Conservation (phyloP, 164 flowering plant species). For the Chimonanthus salicifolius region DNA sequence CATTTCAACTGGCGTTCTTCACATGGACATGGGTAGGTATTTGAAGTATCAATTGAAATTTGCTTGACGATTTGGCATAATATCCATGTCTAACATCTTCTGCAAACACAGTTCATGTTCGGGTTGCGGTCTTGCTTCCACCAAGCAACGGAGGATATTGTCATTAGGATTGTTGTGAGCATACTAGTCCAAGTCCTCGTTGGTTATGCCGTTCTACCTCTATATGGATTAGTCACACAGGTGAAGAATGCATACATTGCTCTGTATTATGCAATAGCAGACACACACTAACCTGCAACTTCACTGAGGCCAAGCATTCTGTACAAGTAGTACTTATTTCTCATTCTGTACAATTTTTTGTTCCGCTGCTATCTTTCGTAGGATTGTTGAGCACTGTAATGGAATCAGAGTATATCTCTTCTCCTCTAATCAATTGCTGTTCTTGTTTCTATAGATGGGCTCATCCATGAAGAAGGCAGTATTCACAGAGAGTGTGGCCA, state of each 20-base stretch:
- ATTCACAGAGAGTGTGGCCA: slow-evolving; percentile 40
- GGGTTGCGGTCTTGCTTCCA: slow-evolving; percentile 64
- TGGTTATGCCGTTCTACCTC: slow-evolving; percentile 67
- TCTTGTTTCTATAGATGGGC: slow-evolving; percentile 50
- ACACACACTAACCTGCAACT: not conserved
- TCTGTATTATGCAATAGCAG: not conserved
- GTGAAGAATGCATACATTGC: slow-evolving; percentile 19
- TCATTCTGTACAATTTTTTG: not conserved
- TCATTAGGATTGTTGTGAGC: slow-evolving; percentile 41
- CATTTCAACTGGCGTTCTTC: slow-evolving; percentile 70
- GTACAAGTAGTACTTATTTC: no score
- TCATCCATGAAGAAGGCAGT: slow-evolving; percentile 44
- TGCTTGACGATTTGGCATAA: not conserved
- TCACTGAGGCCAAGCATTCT: not conserved
- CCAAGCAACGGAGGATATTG: slow-evolving; percentile 32
- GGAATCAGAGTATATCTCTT: not conserved
- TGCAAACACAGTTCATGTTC: slow-evolving; percentile 40
- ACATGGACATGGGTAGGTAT: slow-evolving; percentile 60
- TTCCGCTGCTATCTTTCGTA: not conserved
- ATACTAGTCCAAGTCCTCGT: slow-evolving; percentile 49
- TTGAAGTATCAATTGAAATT: not conserved
- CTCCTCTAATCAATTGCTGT: not conserved
- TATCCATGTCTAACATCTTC: not conserved
- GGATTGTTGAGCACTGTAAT: not conserved
- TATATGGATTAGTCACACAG: slow-evolving; percentile 69